These are phyloP conservation scores for Naganishia vaughanmartiniae DNA, from an alignment of 768 basidiomycete species.

Conservation along the genomic window DNA sequence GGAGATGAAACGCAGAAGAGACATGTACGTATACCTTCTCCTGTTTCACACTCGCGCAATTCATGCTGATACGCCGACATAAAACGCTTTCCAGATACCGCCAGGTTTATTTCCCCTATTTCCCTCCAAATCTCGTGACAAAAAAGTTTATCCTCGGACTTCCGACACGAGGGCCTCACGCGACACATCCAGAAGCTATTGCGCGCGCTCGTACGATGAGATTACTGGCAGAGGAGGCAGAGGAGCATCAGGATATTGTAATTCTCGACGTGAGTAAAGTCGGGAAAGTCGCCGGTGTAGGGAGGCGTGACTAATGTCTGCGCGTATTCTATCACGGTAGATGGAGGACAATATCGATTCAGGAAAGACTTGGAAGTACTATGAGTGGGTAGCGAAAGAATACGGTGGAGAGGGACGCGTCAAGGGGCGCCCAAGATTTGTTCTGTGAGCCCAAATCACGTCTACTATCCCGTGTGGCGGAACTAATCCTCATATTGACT, in stretches of 20 bases:
- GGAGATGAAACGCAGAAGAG: conserved; percentile 45
- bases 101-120: conserved; percentile 45
- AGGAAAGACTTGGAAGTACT: conserved; percentile 53
- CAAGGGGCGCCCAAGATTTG: conserved; percentile 51
- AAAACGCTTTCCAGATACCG: conserved; percentile 39
- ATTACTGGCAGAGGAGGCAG: conserved; percentile 42
- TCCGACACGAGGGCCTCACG: conserved; percentile 43
- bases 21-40: conserved; percentile 42
- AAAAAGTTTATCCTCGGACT: conserved; percentile 52
- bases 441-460: conserved; percentile 45
- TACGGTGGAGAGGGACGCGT: conserved; percentile 48
- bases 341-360: conserved; percentile 52
- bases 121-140: conserved; percentile 48
- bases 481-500: neutral
- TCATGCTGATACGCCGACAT: no score
- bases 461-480: neutral
- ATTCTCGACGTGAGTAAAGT: conserved; percentile 42
- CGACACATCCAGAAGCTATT: conserved; percentile 39
- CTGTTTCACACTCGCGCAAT: neutral
- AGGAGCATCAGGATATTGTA: conserved; percentile 49
- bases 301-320: neutral
- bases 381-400: conserved; percentile 51
- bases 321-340: conserved; percentile 20
- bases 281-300: neutral
- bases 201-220: conserved; percentile 34